Base-by-base conservation (phyloP, 2,329 filamentous ascomycete genomes). In the Scytalidium lignicola region DNA sequence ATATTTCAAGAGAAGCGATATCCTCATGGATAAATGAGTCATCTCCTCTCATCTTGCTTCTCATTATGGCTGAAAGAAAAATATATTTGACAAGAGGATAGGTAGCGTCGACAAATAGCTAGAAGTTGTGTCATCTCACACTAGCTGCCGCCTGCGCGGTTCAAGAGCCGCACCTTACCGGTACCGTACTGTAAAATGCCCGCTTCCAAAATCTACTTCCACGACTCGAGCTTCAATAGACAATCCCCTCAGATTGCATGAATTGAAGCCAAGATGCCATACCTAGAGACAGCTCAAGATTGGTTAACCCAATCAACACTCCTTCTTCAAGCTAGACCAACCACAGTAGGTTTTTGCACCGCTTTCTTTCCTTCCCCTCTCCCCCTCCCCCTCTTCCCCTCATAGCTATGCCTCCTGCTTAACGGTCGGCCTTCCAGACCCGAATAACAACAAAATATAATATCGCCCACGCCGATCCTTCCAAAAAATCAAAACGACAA, bases 371-470 rank as follows among this genome's bases (percentile, higher is more conserved):
- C 32, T 47, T 44, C 46, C 40, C 43, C 43, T 44, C 19, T 48
- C 28, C 26, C 41, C 49, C 17, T 49, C 49, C 39, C 41, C 40
- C 42, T 39, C 22, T 41, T 42, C 46, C 41, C 28, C 23, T 43
- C 41, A 45, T 28, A 49, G 46, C 51, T 43, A 29, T 53, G 50
- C 43, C n/a, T n/a, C 51, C 45, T 48, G 51, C 51, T 57, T 50
- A 44, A 46, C 39, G 18, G 17, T 19, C 18, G 20, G 19, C 49
- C 22, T 41, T n/a, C 18, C 62, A 96, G 91, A 91, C 92, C 43
- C 82, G 84, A 63, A 89, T 97, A 72, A 95, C 90, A 58, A 96
- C 91, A 55, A 90, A 88, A 76, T 99, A 97, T 81, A 85, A 82
- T 65, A 83, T 92, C 66, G 72, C 75, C 28, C 73, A 75, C 44